A percentile compares a stretch with the other conserved stretches of the same genome.
These are phyloP conservation scores for Lactuca sativa DNA, from an alignment of 129 eudicot species.

Conservation along the genomic window DNA sequence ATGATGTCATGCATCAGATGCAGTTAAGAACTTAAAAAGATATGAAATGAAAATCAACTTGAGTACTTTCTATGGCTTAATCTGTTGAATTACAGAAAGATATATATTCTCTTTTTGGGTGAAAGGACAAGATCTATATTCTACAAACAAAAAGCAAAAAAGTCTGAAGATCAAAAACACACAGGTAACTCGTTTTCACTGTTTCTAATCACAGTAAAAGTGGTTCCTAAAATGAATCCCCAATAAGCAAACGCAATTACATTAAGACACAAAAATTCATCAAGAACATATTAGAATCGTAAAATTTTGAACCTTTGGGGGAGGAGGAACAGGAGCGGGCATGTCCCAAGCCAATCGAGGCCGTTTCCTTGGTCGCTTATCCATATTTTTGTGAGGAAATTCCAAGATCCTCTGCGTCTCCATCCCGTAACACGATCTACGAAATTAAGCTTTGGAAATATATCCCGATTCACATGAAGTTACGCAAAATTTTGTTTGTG, in stretches of 20 bases:
- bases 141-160: slow-evolving; percentile 8
- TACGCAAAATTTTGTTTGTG: background rate
- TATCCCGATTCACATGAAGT: background rate
- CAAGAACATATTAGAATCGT: background rate
- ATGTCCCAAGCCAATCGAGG: slow-evolving; percentile 83
- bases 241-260: background rate
- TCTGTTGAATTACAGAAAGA: background rate
- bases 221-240: background rate
- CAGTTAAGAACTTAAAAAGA: background rate
- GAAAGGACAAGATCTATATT: slow-evolving; percentile 8
- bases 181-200: slow-evolving; percentile 4
- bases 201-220: background rate
- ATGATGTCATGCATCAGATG: background rate
- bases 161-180: background rate
- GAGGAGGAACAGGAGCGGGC: slow-evolving; percentile 55
- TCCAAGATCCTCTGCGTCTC: slow-evolving; percentile 72
- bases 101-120: background rate
- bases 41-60: background rate
- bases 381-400: slow-evolving; percentile 56
- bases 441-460: background rate
- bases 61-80: background rate
- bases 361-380: slow-evolving; percentile 72
- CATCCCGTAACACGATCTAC: slow-evolving; percentile 35
- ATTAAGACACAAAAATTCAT: background rate
- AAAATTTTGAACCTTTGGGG: slow-evolving; percentile 43